Conservation (phyloP, 2,329 filamentous ascomycete genomes). For the Ascomycota sp. region DNA sequence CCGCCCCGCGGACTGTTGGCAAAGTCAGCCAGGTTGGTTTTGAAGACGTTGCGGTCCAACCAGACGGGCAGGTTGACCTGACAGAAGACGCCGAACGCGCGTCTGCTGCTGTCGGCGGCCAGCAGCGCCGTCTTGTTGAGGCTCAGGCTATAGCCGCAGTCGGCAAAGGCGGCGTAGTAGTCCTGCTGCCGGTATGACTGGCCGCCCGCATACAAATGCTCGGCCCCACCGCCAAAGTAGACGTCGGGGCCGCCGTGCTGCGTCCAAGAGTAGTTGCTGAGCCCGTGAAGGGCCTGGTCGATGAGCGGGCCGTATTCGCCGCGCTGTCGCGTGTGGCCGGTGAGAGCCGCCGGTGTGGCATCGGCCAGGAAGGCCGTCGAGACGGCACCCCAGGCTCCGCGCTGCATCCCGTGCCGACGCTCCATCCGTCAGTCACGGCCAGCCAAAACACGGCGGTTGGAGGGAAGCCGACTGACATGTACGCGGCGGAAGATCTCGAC, state of each 20-base stretch:
- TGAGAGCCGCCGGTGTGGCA: conserved; percentile 60
- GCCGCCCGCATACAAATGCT: conserved; percentile 52
- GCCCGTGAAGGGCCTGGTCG: conserved; percentile 54
- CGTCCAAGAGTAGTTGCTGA: conserved; percentile 68
- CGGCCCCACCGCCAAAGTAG: conserved; percentile 64
- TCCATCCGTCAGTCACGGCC: background rate
- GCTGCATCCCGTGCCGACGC: conserved; percentile 12
- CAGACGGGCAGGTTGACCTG: conserved; percentile 59
- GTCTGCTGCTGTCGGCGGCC: conserved; percentile 32
- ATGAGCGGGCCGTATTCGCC: conserved; percentile 50
- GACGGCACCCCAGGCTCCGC: conserved; percentile 42
- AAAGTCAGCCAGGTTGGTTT: conserved; percentile 42
- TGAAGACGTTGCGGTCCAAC: conserved; percentile 71
- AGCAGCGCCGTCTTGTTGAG: conserved; percentile 55
- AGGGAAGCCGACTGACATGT: conserved; percentile 23
- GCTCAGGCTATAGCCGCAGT: conserved; percentile 51
- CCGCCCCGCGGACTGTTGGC: conserved; percentile 51
- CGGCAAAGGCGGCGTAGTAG: conserved; percentile 59
- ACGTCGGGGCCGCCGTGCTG: conserved; percentile 56
- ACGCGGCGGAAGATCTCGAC: conserved; percentile 57
- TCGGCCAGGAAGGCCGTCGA: conserved; percentile 68
- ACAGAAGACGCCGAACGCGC: conserved; percentile 60
- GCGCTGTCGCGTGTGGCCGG: conserved; percentile 52
- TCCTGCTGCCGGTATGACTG: conserved; percentile 49
- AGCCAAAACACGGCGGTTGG: background rate